A percentile compares a stretch with the other conserved stretches of the same genome.
phyloP scores from a whole-genome alignment of 1,284 basidiomycete genomes.

The Marasmius sp. region DNA sequence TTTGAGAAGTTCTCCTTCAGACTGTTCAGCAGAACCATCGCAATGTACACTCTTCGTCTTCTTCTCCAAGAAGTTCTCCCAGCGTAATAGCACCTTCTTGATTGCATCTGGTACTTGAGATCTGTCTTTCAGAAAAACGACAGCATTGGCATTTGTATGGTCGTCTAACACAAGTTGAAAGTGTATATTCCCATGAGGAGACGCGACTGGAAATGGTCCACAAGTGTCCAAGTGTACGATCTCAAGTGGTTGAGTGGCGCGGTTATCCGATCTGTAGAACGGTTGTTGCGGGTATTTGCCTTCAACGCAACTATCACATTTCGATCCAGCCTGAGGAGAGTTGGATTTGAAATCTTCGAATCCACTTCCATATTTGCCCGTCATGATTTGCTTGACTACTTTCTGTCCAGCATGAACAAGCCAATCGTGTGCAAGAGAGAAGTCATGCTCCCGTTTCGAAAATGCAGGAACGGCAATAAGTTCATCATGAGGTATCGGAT shows the following conservation, averaged over 20 bases:
- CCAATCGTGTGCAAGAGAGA: neutral
- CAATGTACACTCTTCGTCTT: neutral
- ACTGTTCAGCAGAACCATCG: neutral
- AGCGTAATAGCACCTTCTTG: neutral
- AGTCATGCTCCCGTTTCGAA: neutral
- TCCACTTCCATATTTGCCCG: neutral
- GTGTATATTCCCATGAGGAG: neutral
- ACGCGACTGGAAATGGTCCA: slow-evolving; percentile 1
- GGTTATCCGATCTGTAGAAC: neutral
- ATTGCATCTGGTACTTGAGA: neutral
- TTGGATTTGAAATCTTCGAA: neutral
- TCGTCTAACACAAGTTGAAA: slow-evolving; percentile 2
- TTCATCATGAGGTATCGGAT: no score
- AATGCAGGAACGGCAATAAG: neutral
- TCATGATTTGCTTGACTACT: neutral
- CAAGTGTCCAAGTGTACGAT: slow-evolving; percentile 9
- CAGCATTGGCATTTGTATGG: neutral
- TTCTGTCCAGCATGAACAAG: neutral
- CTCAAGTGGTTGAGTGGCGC: neutral
- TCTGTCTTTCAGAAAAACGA: neutral
- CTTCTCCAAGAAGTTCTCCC: neutral
- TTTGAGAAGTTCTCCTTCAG: neutral
- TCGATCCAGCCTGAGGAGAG: neutral
- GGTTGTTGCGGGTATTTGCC: neutral
- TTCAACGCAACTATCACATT: neutral